Conservation (phyloP, 768 basidiomycete species). For the Hygrophorus russula region DNA sequence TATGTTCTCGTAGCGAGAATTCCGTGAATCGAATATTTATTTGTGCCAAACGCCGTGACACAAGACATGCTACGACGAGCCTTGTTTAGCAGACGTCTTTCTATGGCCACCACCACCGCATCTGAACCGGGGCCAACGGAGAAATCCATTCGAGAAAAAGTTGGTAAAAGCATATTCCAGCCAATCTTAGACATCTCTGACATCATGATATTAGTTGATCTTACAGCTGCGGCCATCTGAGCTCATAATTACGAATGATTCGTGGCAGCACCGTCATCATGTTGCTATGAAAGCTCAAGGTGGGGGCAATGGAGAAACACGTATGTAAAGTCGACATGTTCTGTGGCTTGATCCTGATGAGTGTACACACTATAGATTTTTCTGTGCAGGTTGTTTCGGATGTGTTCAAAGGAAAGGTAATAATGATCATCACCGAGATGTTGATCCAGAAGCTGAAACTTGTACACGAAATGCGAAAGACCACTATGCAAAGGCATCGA, state of each 20-base stretch:
- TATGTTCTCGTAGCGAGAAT: too few relatives aligned
- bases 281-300: conserved; percentile 64
- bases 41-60: too few relatives aligned
- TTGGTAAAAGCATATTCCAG: conserved; percentile 14
- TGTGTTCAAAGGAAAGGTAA: conserved; percentile 66
- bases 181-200: conserved; percentile 11
- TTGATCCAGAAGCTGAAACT: conserved; percentile 6
- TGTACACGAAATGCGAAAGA: conserved; percentile 26
- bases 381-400: conserved; percentile 64
- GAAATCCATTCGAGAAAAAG: conserved; percentile 50
- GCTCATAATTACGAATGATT: conserved; percentile 69
- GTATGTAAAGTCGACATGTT: conserved; percentile 35
- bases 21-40: too few relatives aligned
- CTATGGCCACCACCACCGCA: too few relatives aligned
- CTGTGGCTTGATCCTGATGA: conserved; percentile 7
- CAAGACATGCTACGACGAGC: too few relatives aligned
- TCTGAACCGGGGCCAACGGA: conserved; percentile 37
- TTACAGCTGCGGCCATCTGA: conserved; percentile 47
- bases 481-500: conserved; percentile 70
- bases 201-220: conserved; percentile 38
- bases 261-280: conserved; percentile 80
- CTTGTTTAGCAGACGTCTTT: too few relatives aligned
- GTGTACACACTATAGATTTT: conserved; percentile 46
- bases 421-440: conserved; percentile 5
- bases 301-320: conserved; percentile 67